These are phyloP conservation scores for Tylopilus rubrobrunneus DNA, from an alignment of 768 basidiomycete species.

Conservation along the genomic window DNA sequence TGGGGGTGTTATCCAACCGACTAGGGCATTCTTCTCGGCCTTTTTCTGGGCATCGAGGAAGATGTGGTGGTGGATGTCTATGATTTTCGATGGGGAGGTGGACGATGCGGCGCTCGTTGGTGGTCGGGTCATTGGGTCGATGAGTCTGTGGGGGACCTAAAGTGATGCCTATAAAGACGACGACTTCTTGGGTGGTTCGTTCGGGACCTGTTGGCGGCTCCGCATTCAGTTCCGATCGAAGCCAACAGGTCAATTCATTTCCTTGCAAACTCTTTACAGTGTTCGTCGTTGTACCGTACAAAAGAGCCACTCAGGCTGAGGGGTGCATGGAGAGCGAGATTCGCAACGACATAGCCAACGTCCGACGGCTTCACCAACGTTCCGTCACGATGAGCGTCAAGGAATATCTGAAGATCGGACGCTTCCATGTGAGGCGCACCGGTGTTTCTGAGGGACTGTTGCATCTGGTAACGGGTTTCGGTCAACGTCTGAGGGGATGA, in stretches of 20 bases:
- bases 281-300: slow-evolving; percentile 74
- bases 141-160: neutral
- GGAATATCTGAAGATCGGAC: slow-evolving; percentile 54
- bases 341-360: slow-evolving; percentile 75
- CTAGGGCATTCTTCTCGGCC: slow-evolving; percentile 36
- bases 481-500: neutral
- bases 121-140: slow-evolving; percentile 13
- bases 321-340: slow-evolving; percentile 63
- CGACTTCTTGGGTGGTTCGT: slow-evolving; percentile 15
- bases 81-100: slow-evolving; percentile 10
- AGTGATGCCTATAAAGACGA: neutral
- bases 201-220: slow-evolving; percentile 9
- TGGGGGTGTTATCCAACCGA: slow-evolving; percentile 61
- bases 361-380: slow-evolving; percentile 72
- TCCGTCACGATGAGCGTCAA: slow-evolving; percentile 56
- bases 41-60: slow-evolving; percentile 56
- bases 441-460: slow-evolving; percentile 48
- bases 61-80: slow-evolving; percentile 80
- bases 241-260: slow-evolving; percentile 12
- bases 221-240: slow-evolving; percentile 14
- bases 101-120: neutral
- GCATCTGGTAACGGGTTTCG: slow-evolving; percentile 54
- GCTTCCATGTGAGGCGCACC: slow-evolving; percentile 52
- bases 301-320: slow-evolving; percentile 69
- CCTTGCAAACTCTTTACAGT: slow-evolving; percentile 54